A percentile compares a stretch with the other conserved stretches of the same genome.
These are phyloP conservation scores for Lyophyllum shimeji DNA, from an alignment of 768 basidiomycete species.

Conservation along the genomic window DNA sequence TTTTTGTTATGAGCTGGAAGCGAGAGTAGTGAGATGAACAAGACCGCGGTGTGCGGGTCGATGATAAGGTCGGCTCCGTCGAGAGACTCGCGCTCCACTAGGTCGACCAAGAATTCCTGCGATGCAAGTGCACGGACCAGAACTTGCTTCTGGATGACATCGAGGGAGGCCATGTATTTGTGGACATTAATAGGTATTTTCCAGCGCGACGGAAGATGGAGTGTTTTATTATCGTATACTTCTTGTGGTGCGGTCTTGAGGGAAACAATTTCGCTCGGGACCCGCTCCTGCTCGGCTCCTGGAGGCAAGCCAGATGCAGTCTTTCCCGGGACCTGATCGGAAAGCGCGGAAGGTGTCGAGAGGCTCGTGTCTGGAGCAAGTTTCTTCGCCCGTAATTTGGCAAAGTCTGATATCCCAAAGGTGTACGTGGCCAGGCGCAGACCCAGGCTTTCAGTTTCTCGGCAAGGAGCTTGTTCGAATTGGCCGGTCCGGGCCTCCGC, in stretches of 20 bases:
- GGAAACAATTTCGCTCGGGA: not conserved
- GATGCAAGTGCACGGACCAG: conserved; percentile 53
- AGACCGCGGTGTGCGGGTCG: conserved; percentile 52
- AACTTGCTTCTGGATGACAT: conserved; percentile 65
- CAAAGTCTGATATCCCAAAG: conserved; percentile 36
- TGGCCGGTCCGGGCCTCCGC: not conserved
- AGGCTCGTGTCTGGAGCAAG: conserved; percentile 16
- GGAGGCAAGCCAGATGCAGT: not conserved
- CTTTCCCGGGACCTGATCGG: conserved; percentile 2
- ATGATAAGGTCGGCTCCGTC: conserved; percentile 65
- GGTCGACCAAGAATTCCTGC: conserved; percentile 44
- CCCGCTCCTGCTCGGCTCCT: not conserved
- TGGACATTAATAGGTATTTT: conserved; percentile 39
- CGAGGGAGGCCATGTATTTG: conserved; percentile 68
- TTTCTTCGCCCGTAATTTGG: conserved; percentile 38
- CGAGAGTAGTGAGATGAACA: conserved; percentile 36
- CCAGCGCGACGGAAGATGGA: conserved; percentile 37
- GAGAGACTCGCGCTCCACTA: conserved; percentile 65
- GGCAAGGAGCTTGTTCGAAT: not conserved
- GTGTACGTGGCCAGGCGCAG: conserved; percentile 18
- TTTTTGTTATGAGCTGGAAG: conserved; percentile 42
- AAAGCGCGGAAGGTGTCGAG: not conserved
- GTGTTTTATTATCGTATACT: conserved; percentile 43
- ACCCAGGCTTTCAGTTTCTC: not conserved
- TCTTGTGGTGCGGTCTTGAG: conserved; percentile 35